Evolutionary conservation across 257 asterid species (phyloP), one percentile per base, ranked within the genome.

Genomic region (Lithospermum erythrorhizon): DNA sequence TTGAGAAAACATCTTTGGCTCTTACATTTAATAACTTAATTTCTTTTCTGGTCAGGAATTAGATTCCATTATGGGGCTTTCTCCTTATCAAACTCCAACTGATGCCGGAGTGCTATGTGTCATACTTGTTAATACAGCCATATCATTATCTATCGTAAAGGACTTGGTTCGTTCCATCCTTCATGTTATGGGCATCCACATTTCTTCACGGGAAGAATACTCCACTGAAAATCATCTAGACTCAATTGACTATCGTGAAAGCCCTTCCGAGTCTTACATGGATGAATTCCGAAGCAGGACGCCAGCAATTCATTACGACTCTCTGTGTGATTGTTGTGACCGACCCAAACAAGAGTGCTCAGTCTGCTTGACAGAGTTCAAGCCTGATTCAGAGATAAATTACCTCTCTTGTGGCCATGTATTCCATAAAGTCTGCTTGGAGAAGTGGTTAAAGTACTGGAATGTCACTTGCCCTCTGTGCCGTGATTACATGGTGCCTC

Each of bases 381-480:
- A 77, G 30, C 86, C 86, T 1, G 79, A 75, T 37, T 76, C 94
- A 4, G 86, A 85, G 76, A 76, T 90, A 59, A 87, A 87, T 75
- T 85, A 70, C 57, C 84, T 87, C 32, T 59, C 86, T 0, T 90
- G 98, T 25, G 91, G 94, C 59, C 98, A 90, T 21, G 82, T 87
- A 27, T 90, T 90, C 81, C 98, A 90, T 63, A 77, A 73, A 59
- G 32, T 59, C 17, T 90, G 96, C 75, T 74, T 90, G 14, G 96
- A 86, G 81, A 85, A 76, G 61, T 90, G 98, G 98, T 60, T 90
- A 70, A 85, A 79, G 72, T 76, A 69, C 58, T 90, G 95, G 96
- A 77, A 81, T 72, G 74, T 79, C 57, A 90, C 95, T 0, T 90
- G 98, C 73, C 98, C 98, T 11, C 95, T 90, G 52, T 90, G 98